Percentiles rank a stretch among this genome's conserved stretches.
Conservation (phyloP, 2,329 filamentous ascomycete genomes). For the Endocalyx cinctus region DNA sequence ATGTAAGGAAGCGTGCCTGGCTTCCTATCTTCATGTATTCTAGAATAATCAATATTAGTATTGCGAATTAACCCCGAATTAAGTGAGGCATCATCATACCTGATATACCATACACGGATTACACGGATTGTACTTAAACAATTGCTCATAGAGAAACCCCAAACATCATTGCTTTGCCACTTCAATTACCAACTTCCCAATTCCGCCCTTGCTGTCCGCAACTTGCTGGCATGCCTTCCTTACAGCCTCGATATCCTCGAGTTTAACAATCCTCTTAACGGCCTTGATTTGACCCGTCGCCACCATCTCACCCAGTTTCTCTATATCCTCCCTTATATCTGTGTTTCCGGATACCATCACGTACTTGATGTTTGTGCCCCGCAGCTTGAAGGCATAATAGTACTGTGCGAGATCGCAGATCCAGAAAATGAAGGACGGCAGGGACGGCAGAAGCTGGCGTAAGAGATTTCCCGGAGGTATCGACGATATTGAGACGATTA, state of each 20-base stretch:
- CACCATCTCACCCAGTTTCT: constrained; percentile 35
- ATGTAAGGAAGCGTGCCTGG: too few relatives aligned
- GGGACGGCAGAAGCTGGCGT: constrained; percentile 25
- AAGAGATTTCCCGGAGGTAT: constrained; percentile 28
- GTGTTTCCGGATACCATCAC: constrained; percentile 42
- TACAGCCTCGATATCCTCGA: constrained; percentile 40
- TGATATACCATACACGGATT: too few relatives aligned
- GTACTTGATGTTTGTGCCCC: constrained; percentile 40
- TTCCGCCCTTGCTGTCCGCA: constrained; percentile 34
- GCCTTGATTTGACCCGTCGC: constrained; percentile 38
- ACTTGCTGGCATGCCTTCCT: constrained; percentile 36
- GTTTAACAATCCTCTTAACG: constrained; percentile 35
- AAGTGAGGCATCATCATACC: too few relatives aligned
- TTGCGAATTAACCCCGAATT: too few relatives aligned
- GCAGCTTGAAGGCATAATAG: constrained; percentile 37
- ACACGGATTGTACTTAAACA: too few relatives aligned
- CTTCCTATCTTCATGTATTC: too few relatives aligned
- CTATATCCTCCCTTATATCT: constrained; percentile 36
- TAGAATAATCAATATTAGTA: too few relatives aligned
- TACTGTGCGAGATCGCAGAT: constrained; percentile 31
- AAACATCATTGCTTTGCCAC: too few relatives aligned
- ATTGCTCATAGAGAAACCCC: too few relatives aligned
- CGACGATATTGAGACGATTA: constrained; percentile 37
- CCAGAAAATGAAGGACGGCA: constrained; percentile 35
- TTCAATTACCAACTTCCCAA: constrained; percentile 39